Evolutionary conservation across 345 rosid genomes (phyloP), one percentile per base, ranked within the genome.

Genomic region (Populus pruinosa): DNA sequence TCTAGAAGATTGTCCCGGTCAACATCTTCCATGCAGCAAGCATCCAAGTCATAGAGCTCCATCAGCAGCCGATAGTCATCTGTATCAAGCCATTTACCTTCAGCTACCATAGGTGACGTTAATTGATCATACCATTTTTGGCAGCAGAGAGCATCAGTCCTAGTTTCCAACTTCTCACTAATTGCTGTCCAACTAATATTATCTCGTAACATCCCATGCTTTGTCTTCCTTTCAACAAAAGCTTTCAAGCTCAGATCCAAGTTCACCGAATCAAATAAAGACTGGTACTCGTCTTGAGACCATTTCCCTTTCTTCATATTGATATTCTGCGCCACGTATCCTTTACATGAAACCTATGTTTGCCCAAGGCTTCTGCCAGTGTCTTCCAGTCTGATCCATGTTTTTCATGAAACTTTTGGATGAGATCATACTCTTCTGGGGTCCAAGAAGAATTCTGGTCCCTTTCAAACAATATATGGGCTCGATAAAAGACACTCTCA

Each of bases 1-100:
- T 91, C 91, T 44, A 94, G 69, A 65, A 94, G 91, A 76, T 67
- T 23, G 76, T 93, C 94, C 97, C 97, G 90, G 71, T 90, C 98
- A 16, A 94, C 92, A 69, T 94, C 93, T 56, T 92, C 94, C 66
- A 90, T 81, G 78, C 93, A 88, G 85, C 88, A 85, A 74, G 94
- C 94, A 81, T 94, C 97, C 79, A 88, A 79, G 29, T 75, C 78
- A 74, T 83, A 78, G 13, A 90, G 97, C 47, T 83, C 88, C 27
- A 76, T 85, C 68, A 91, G 31, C 79, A 93, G 84, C 43, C 69
- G 84, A 44, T 89, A 94, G 82, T 93, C 97, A 87, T 94, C 97
- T 5, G 84, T 80, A 70, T 93, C 93, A 10, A 83, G 83, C 98
- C 97, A 93, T 76, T 78, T 62, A 23, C 92, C 95, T 75, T 88